phyloP scores from a whole-genome alignment of 441 rosid species.

The Erysimum cheiri region DNA sequence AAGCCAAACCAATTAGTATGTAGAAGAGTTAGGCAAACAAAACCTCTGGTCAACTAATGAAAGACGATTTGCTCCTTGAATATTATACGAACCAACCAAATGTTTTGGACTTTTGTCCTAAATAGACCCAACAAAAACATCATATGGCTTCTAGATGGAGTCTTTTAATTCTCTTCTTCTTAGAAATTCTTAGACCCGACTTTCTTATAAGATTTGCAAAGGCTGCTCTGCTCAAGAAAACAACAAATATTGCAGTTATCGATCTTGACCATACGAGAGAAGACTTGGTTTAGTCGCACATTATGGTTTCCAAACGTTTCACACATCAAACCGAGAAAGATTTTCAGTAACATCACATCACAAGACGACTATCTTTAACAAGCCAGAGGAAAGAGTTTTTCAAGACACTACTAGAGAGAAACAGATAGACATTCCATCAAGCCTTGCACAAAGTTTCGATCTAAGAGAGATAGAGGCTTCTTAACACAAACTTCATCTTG shows the following conservation, averaged over 20 bases:
- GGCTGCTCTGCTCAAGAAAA: neutral
- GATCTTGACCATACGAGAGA: conserved; percentile 16
- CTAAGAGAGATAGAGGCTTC: neutral
- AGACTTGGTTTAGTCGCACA: neutral
- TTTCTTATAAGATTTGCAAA: neutral
- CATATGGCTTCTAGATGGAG: neutral
- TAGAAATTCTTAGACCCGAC: neutral
- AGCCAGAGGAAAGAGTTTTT: conserved; percentile 11
- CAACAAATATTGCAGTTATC: neutral
- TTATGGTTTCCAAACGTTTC: neutral
- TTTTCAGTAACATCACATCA: conserved; percentile 4
- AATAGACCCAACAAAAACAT: conserved; percentile 1
- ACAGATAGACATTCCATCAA: conserved; percentile 7
- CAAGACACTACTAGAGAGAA: conserved; percentile 1
- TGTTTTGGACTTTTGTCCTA: conserved; percentile 1
- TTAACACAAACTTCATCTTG: conserved; percentile 42
- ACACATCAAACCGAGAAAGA: neutral
- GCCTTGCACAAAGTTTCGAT: conserved; percentile 17
- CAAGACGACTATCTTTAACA: conserved; percentile 16
- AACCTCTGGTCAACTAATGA: conserved; percentile 12
- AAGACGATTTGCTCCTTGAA: neutral
- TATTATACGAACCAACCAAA: neutral
- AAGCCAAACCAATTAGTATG: neutral
- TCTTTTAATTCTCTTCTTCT: neutral
- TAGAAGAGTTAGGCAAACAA: too few species aligned